Base-by-base conservation (phyloP, 805 yeast species). In the Candida maris region DNA sequence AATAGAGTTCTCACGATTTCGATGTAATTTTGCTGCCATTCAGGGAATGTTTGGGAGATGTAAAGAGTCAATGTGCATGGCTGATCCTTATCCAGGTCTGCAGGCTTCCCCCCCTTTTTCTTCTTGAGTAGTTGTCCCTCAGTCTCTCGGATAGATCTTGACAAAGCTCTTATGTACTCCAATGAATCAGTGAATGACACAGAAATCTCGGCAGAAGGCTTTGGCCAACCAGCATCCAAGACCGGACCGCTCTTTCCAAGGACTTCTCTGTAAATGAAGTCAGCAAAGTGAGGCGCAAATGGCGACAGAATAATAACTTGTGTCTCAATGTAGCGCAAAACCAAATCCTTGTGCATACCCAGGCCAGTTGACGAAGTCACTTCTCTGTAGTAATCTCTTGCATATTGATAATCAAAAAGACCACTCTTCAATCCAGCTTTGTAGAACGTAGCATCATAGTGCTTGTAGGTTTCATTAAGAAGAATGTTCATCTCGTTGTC, bases 371-470 rank as follows among this genome's bases (percentile, higher is more conserved):
- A 61, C 22, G 71, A 63, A 37, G 76, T 70, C 8, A 80, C 72
- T 51, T 93, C 98, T 68, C 98, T 81, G 71, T 93, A 93, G 69
- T 82, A 89, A 66, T 93, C 98, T 70, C 98, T 83, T 22, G 97
- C 81, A 38, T 88, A 77, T 68, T 89, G 97, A 75, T 81, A 84
- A 62, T 93, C 98, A 52, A 91, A 93, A 52, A 93, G 74, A 50
- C 96, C 97, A 37, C 72, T 72, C 68, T 91, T 91, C 62, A 93
- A 75, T 27, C 95, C 98, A 44, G 77, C 76, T 69, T 93, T 91
- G 71, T 80, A 93, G 59, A 80, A 74, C 25, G 96, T 85, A 31
- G 63, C 67, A 16, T 71, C 73, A 61, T 84, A 93, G 52, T 80
- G 80, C 44, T 75, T 74, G 61, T 76, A 74, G 14, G 96, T 73